These are phyloP conservation scores for Coemansia sp. DNA, from an alignment of 192 early-diverging fungal species.

Conservation along the genomic window DNA sequence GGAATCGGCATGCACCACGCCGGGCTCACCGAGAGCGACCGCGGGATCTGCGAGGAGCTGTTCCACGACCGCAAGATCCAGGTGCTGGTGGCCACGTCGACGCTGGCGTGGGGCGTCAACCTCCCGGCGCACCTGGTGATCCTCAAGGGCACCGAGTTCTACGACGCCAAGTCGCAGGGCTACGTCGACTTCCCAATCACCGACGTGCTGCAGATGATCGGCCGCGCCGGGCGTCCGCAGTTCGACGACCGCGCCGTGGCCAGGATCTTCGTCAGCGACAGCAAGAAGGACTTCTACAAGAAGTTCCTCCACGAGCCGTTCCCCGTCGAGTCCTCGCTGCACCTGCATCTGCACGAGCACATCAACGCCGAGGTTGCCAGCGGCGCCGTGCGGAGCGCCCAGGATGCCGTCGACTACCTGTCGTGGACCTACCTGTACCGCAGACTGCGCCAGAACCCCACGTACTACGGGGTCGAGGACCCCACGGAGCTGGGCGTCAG, in stretches of 20 bases:
- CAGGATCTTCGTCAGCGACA: constrained; percentile 90
- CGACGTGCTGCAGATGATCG: constrained; percentile 99
- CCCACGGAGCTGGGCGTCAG: constrained; percentile 67
- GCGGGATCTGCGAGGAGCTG: constrained; percentile 88
- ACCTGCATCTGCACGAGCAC: constrained; percentile 79
- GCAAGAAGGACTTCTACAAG: constrained; percentile 98
- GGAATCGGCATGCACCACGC: constrained; percentile 99
- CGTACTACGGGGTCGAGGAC: constrained; percentile 91
- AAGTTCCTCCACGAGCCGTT: constrained; percentile 96
- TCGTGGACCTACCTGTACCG: constrained; percentile 97
- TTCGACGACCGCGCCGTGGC: constrained; percentile 94
- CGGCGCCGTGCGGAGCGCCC: constrained; percentile 83
- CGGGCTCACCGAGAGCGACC: constrained; percentile 85
- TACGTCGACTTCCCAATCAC: constrained; percentile 99
- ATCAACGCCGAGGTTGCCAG: constrained; percentile 92
- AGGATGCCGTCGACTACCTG: constrained; percentile 95
- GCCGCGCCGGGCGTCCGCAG: constrained; percentile 93
- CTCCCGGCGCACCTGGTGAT: constrained; percentile 97
- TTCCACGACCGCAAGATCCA: constrained; percentile 96
- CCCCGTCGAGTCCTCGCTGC: constrained; percentile 84
- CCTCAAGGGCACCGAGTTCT: constrained; percentile 98
- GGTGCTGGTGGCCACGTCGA: constrained; percentile 92
- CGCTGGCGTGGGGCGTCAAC: constrained; percentile 98
- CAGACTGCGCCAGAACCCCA: constrained; percentile 88
- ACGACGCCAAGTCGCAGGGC: constrained; percentile 82